phyloP scores from a whole-genome alignment of 306 rosid species.

The Quercus wislizeni region DNA sequence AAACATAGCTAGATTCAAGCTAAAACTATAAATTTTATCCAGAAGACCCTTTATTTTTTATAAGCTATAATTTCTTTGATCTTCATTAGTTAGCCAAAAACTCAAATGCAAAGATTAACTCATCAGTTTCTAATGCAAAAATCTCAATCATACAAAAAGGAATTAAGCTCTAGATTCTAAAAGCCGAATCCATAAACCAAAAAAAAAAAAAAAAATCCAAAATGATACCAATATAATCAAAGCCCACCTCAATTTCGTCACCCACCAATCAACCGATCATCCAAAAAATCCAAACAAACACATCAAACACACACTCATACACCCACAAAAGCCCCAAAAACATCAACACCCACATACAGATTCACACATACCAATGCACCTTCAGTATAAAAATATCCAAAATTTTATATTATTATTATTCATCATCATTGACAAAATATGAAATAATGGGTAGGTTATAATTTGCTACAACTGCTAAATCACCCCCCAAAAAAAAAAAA shows the following conservation, averaged over 20 bases:
- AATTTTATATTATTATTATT: not conserved
- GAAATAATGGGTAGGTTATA: not conserved
- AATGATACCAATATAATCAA: constrained; percentile 6
- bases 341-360: constrained; percentile 20
- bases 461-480: not conserved
- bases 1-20: not conserved
- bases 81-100: not conserved
- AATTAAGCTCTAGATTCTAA: not conserved
- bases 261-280: constrained; percentile 14
- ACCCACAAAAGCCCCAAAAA: not conserved
- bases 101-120: not conserved
- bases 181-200: constrained; percentile 13
- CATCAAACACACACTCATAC: not conserved
- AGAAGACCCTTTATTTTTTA: not conserved
- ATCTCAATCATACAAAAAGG: not conserved
- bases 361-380: constrained; percentile 23
- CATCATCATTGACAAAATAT: not conserved
- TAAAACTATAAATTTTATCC: not conserved
- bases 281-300: not conserved
- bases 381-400: not conserved
- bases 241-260: constrained; percentile 9
- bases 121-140: not conserved
- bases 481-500: too few relatives aligned
- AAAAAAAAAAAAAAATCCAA: not conserved
- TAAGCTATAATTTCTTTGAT: not conserved